phyloP scores from a whole-genome alignment of 805 yeast species.

The Wickerhamomyces silvicola region DNA sequence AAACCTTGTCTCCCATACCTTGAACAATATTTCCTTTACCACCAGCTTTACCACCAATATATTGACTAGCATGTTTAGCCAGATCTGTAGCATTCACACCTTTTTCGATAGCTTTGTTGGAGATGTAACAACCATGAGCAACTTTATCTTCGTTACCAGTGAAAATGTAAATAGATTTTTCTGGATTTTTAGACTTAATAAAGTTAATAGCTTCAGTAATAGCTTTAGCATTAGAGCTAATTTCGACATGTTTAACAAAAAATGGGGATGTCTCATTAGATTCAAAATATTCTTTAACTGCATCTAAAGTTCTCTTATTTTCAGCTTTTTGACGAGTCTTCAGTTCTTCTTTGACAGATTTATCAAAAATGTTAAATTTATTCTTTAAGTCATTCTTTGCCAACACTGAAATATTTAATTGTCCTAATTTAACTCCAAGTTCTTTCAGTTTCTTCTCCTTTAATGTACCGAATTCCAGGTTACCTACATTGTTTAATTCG shows the following conservation, averaged over 20 bases:
- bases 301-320: conserved; percentile 71
- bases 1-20: conserved; percentile 88
- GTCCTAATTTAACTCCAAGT: conserved; percentile 76
- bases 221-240: conserved; percentile 85
- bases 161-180: conserved; percentile 70
- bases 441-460: conserved; percentile 83
- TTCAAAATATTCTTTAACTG: conserved; percentile 62
- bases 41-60: conserved; percentile 96
- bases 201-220: conserved; percentile 86
- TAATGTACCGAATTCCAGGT: conserved; percentile 61
- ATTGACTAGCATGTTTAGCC: conserved; percentile 60
- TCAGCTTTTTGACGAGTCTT: conserved; percentile 87
- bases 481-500: conserved; percentile 51
- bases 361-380: conserved; percentile 73
- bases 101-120: conserved; percentile 59
- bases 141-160: conserved; percentile 71
- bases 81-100: conserved; percentile 73
- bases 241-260: conserved; percentile 62
- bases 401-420: conserved; percentile 74
- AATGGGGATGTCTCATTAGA: conserved; percentile 44
- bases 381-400: conserved; percentile 71
- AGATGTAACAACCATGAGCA: conserved; percentile 92
- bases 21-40: conserved; percentile 96
- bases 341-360: conserved; percentile 79
- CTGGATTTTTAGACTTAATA: conserved; percentile 69